Base-by-base conservation (phyloP, 1,284 basidiomycete species). In the Ustilago bromivora region DNA sequence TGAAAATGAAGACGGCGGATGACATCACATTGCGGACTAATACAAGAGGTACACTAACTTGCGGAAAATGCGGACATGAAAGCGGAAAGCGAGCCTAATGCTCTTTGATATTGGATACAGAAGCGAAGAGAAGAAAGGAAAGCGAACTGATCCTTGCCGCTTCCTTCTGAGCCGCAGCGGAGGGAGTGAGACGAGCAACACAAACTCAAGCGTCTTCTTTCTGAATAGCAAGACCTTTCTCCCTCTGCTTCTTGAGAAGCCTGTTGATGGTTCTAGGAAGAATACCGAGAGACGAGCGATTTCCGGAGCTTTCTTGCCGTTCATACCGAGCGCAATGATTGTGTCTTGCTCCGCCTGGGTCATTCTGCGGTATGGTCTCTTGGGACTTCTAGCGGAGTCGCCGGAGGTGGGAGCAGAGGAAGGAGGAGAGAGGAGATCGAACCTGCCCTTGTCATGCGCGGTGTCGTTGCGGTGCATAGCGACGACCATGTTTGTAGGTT, bases 271-370 rank as follows among this genome's bases (percentile, higher is more conserved):
- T 64, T 9, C 15, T 35, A 9, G 36, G 8, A 23, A 41, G 63
- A 31, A 72, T 32, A 11, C 47, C 65, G 34, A 72, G 57, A 2
- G 31, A 4, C 34, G 15, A 2, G 61, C 70, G 31, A 72, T 67
- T 17, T 63, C 59, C 2, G 0, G 3, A 11, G 57, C 40, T 1
- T 8, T 6, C 35, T 57, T 64, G 35, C 70, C 70, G 15, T 8
- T 10, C 10, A 40, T 28, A 3, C 35, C 35, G 52, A 72, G 51
- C 15, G 13, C 23, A 10, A 60, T 19, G 54, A 72, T 72, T 19
- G 54, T 53, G 23, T 61, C 53, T 19, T 53, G 60, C 8, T 72
- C 65, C 0, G 23, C 19, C 2, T 66, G 57, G 41, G 57, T 49
- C 3, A 61, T 67, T 12, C 0, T 43, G 15, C 38, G 51, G 23